A percentile compares a stretch with the other conserved stretches of the same genome.
phyloP scores from a whole-genome alignment of 345 rosid species.

The Syzygium aqueum region DNA sequence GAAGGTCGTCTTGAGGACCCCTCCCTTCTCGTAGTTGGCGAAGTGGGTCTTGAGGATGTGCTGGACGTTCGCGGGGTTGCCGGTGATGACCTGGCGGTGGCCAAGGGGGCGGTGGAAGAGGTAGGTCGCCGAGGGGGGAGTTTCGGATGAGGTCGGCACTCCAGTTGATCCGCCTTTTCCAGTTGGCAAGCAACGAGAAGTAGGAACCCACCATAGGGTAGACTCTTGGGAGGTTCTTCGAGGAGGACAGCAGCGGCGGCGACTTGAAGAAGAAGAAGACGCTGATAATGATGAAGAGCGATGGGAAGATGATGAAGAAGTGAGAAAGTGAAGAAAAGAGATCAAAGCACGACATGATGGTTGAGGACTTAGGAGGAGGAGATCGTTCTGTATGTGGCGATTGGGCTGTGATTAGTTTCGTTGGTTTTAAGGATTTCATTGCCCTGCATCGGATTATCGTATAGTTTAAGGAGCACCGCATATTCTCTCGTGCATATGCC shows the following conservation, averaged over 20 bases:
- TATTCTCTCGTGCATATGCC: too few relatives aligned
- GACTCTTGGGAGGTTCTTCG: conserved; percentile 15
- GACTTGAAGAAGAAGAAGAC: background rate
- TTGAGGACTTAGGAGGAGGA: background rate
- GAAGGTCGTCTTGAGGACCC: conserved; percentile 29
- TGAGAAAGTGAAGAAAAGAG: background rate
- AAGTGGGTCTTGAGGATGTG: conserved; percentile 48
- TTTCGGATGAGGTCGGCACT: conserved; percentile 22
- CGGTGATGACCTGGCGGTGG: conserved; percentile 14
- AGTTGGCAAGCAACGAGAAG: conserved; percentile 13
- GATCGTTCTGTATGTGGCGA: background rate
- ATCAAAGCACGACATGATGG: background rate
- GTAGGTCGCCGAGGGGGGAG: conserved; percentile 40
- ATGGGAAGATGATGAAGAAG: background rate
- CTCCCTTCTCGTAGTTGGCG: conserved; percentile 41
- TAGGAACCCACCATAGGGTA: conserved; percentile 40
- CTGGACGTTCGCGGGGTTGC: conserved; percentile 43
- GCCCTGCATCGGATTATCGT: too few relatives aligned
- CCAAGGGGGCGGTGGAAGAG: conserved; percentile 23
- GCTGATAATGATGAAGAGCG: background rate
- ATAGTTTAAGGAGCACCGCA: too few relatives aligned
- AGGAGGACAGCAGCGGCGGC: background rate
- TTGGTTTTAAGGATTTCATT: too few relatives aligned
- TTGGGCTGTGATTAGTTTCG: background rate
- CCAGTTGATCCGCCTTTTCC: conserved; percentile 32